Evolutionary conservation across 139 green algal species (phyloP).

Genomic region (Deuterostichococcus epilithicus): DNA sequence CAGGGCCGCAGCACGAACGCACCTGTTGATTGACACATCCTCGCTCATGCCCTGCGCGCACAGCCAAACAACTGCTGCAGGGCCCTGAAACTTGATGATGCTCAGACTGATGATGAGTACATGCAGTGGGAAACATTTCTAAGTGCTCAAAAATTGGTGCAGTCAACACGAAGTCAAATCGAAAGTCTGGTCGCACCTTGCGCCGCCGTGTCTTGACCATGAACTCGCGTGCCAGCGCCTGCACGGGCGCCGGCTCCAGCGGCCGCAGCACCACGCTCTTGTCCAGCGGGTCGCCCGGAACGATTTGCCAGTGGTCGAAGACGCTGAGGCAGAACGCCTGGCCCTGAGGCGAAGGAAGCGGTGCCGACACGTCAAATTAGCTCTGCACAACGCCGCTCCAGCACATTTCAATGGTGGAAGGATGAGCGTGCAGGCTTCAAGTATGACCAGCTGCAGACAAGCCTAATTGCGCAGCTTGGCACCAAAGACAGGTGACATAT

Average conservation of each 20-base stretch:
- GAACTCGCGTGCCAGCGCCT: constrained; percentile 79
- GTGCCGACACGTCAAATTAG: no score
- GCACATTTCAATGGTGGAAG: no score
- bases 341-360: constrained; percentile 49
- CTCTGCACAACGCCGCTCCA: no score
- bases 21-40: constrained; percentile 91
- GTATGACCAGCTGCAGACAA: neutral
- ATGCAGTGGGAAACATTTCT: no score
- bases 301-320: constrained; percentile 97
- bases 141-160: no score
- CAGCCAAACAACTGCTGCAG: no score
- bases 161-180: constrained; percentile 1
- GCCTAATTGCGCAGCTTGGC: neutral
- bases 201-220: constrained; percentile 95
- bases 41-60: constrained; percentile 90
- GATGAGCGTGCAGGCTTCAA: no score
- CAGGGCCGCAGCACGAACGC: no score
- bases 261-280: constrained; percentile 83
- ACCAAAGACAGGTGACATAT: no score
- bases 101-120: no score
- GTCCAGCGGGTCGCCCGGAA: constrained; percentile 90
- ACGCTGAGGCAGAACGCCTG: constrained; percentile 92
- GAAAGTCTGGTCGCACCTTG: no score
- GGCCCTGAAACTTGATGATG: no score
- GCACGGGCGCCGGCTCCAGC: constrained; percentile 82